Evolutionary conservation across 106 monocot species (phyloP).

Genomic region (Apostasia ramifera): DNA sequence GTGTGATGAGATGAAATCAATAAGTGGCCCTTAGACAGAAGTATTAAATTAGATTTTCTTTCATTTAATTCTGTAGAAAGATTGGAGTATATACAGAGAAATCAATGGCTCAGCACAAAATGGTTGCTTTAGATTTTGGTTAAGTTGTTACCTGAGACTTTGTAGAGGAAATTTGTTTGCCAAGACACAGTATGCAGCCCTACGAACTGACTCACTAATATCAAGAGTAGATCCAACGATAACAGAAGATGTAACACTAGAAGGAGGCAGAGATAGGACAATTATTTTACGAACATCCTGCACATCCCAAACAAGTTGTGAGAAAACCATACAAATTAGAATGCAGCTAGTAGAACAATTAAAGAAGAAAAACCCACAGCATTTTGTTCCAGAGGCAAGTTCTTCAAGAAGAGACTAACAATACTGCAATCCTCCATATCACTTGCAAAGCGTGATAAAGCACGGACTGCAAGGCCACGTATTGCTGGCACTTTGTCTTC

Average conservation of each 20-base stretch:
- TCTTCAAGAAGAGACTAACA: conserved; percentile 50
- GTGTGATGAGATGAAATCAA: conserved; percentile 8
- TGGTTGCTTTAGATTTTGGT: neutral
- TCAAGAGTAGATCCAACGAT: conserved; percentile 75
- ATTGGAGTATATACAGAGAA: neutral
- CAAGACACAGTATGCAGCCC: conserved; percentile 64
- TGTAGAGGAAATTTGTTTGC: conserved; percentile 87
- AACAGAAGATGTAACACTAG: conserved; percentile 33
- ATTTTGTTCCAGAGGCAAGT: conserved; percentile 58
- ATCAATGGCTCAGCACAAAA: neutral
- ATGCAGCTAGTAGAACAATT: neutral
- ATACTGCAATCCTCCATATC: conserved; percentile 54
- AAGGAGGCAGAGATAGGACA: conserved; percentile 70
- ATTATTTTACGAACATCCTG: conserved; percentile 82
- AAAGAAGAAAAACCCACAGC: conserved; percentile 39
- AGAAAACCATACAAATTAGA: neutral
- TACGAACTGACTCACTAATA: conserved; percentile 75
- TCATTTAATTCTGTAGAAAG: neutral
- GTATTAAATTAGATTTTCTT: neutral
- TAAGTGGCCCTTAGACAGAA: neutral
- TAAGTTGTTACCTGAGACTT: conserved; percentile 66
- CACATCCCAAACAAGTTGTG: conserved; percentile 3
- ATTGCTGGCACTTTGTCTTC: conserved; percentile 74
- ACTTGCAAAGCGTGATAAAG: conserved; percentile 78
- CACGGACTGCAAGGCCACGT: conserved; percentile 74